These are phyloP conservation scores for Hanseniaspora vineae DNA, from an alignment of 805 yeast species.

Conservation along the genomic window DNA sequence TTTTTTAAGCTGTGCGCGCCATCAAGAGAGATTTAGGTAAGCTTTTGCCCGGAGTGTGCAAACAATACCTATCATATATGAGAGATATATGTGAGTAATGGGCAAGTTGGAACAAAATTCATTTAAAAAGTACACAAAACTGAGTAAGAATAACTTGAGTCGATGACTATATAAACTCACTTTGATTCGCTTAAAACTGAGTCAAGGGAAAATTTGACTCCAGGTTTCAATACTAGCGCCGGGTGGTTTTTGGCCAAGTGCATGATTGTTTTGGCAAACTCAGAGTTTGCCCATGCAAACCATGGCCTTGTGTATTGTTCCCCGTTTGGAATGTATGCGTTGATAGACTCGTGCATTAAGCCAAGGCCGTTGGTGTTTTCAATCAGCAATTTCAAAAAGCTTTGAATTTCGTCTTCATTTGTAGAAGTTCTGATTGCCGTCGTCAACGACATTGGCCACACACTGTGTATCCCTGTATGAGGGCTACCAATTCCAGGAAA, in stretches of 20 bases:
- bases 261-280: conserved; percentile 77
- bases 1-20: no score
- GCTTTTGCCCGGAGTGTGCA: no score
- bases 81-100: no score
- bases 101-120: no score
- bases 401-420: conserved; percentile 53
- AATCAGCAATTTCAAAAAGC: conserved; percentile 37
- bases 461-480: conserved; percentile 65
- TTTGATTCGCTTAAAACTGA: not conserved
- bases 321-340: conserved; percentile 42
- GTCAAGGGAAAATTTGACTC: conserved; percentile 6
- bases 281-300: conserved; percentile 93
- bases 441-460: conserved; percentile 87
- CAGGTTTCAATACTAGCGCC: conserved; percentile 46
- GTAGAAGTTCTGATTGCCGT: conserved; percentile 62
- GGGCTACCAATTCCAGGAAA: conserved; percentile 87
- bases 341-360: conserved; percentile 69
- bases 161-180: no score
- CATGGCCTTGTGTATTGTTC: conserved; percentile 62
- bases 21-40: no score
- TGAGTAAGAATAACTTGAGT: no score
- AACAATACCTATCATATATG: no score
- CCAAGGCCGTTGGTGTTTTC: conserved; percentile 63
- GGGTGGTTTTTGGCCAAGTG: conserved; percentile 66
- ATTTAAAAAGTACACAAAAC: no score